A percentile compares a stretch with the other conserved stretches of the same genome.
These are phyloP conservation scores for carrot (Daucus carota) DNA, from an alignment of 129 eudicot species.

Conservation along the genomic window DH1_v3.0 NC_030384.2:28175001-28175500, in stretches of 20 bases:
- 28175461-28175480: too few relatives aligned
- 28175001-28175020: too few relatives aligned
- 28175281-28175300: neutral
- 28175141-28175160: too few relatives aligned
- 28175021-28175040: too few relatives aligned
- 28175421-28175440: neutral
- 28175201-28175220: neutral
- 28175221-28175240: neutral
- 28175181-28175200: neutral
- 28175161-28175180: neutral
- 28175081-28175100: too few relatives aligned
- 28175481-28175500: too few relatives aligned
- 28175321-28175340: neutral
- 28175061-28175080: too few relatives aligned
- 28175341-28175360: neutral
- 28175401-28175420: neutral
- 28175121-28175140: neutral
- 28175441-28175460: neutral
- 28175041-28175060: too few relatives aligned
- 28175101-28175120: too few relatives aligned
- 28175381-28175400: neutral
- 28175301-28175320: neutral
- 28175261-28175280: neutral
- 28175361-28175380: neutral
- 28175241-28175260: neutral